Evolutionary conservation across 352 stramenopile genomes (phyloP).

Genomic region (Pythium angustatum): DNA sequence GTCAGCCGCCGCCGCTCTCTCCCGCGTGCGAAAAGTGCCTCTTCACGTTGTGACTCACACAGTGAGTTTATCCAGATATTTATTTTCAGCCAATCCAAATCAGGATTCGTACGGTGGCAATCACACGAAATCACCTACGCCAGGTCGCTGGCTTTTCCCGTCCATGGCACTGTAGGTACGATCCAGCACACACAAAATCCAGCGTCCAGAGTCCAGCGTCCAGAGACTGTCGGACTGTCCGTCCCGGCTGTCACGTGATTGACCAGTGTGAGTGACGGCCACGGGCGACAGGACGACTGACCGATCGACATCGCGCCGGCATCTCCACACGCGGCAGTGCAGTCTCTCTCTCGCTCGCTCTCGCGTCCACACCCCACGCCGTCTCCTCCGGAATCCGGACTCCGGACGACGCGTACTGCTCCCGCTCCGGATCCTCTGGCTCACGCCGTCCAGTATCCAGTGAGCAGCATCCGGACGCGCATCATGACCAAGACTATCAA

Average conservation of each 20-base stretch:
- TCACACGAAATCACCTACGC: too few species aligned
- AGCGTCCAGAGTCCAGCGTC: neutral
- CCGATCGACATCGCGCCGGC: neutral
- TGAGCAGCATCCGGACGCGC: neutral
- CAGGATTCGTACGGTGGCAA: neutral
- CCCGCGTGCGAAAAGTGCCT: neutral
- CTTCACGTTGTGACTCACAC: neutral
- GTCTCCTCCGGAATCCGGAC: constrained; percentile 1
- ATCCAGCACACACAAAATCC: too few species aligned
- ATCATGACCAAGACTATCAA: constrained; percentile 27
- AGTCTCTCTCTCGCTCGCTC: neutral
- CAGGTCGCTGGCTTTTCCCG: too few species aligned
- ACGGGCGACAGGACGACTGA: neutral
- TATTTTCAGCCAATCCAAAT: neutral
- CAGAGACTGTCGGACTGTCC: neutral
- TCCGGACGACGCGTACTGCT: constrained; percentile 6
- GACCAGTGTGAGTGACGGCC: neutral
- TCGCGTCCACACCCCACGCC: constrained; percentile 8
- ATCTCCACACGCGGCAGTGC: neutral
- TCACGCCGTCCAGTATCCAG: neutral
- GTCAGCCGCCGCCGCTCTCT: neutral
- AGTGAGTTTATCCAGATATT: neutral
- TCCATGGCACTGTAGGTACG: too few species aligned
- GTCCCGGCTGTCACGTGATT: neutral
- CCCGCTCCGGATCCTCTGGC: neutral